Percentiles rank a stretch among this genome's conserved stretches.
Conservation (phyloP, 2,329 filamentous ascomycete genomes). For the Microdochium bolleyi region DNA sequence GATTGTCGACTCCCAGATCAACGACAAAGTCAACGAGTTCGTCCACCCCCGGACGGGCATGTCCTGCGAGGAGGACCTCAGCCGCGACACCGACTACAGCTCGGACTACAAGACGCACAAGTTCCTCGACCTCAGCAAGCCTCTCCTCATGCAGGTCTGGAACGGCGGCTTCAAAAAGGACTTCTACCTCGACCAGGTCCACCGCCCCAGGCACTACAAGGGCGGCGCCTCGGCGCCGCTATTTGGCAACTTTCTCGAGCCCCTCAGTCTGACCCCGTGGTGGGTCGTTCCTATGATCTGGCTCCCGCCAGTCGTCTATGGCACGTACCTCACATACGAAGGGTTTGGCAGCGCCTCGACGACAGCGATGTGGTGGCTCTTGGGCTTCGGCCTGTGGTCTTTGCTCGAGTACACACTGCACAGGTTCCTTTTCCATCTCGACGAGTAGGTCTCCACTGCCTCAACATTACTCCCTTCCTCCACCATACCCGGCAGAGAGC, state of each 20-base stretch:
- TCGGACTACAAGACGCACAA: constrained; percentile 84
- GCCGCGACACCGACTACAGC: constrained; percentile 69
- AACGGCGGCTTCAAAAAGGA: constrained; percentile 80
- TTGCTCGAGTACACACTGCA: constrained; percentile 85
- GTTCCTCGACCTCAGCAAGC: constrained; percentile 82
- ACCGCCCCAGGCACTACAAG: constrained; percentile 91
- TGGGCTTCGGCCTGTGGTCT: constrained; percentile 77
- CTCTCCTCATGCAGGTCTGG: constrained; percentile 84
- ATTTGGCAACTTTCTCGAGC: constrained; percentile 98
- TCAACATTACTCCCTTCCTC: too few species aligned
- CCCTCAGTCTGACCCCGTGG: constrained; percentile 92
- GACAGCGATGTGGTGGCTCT: constrained; percentile 54
- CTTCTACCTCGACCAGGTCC: constrained; percentile 96
- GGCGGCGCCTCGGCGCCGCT: constrained; percentile 86
- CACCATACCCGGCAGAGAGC: not conserved
- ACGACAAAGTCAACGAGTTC: constrained; percentile 17
- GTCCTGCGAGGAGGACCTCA: constrained; percentile 81
- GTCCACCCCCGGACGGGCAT: constrained; percentile 70
- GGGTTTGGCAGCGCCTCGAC: constrained; percentile 44
- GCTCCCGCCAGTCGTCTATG: constrained; percentile 74
- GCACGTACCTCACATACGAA: constrained; percentile 54
- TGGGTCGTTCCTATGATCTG: constrained; percentile 80
- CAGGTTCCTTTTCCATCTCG: constrained; percentile 87
- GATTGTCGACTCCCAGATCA: constrained; percentile 23
- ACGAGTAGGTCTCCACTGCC: constrained; percentile 55